These are phyloP conservation scores for Akanthomyces dipterigenus DNA, from an alignment of 2,329 filamentous ascomycete genomes.

Conservation along the genomic window DNA sequence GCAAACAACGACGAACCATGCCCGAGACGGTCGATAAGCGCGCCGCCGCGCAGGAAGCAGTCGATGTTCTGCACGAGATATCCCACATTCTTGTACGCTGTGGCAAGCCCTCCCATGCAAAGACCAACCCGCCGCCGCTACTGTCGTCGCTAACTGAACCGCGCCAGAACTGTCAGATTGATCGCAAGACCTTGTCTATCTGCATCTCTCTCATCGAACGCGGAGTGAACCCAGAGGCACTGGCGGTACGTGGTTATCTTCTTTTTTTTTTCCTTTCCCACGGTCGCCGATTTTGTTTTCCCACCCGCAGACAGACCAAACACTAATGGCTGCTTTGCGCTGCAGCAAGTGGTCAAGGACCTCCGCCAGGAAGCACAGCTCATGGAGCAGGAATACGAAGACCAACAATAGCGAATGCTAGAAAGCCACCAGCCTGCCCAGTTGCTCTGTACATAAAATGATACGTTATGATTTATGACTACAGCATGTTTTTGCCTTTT, in stretches of 20 bases:
- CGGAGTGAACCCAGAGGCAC: conserved; percentile 88
- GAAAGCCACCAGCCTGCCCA: not conserved
- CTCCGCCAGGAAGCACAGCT: conserved; percentile 50
- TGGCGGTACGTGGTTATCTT: conserved; percentile 84
- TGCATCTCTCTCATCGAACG: conserved; percentile 97
- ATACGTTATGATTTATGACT: not conserved
- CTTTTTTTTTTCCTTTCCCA: not conserved
- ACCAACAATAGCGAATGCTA: conserved; percentile 18
- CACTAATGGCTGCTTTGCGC: not conserved
- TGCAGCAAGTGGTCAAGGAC: conserved; percentile 53
- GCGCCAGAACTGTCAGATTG: conserved; percentile 83
- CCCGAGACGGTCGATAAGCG: conserved; percentile 56
- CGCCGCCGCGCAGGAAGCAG: conserved; percentile 71
- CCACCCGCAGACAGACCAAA: too few species aligned
- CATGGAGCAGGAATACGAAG: conserved; percentile 33
- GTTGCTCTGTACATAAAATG: not conserved
- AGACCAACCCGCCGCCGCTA: not conserved
- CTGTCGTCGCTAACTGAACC: not conserved
- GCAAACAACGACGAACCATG: conserved; percentile 20
- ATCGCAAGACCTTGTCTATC: conserved; percentile 83
- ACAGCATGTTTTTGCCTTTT: not conserved
- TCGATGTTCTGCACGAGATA: conserved; percentile 78
- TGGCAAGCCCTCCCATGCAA: not conserved
- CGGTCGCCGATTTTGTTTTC: not conserved
- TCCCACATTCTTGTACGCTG: conserved; percentile 74